Base-by-base conservation (phyloP, 345 rosid species). In the Brassica juncea region DNA sequence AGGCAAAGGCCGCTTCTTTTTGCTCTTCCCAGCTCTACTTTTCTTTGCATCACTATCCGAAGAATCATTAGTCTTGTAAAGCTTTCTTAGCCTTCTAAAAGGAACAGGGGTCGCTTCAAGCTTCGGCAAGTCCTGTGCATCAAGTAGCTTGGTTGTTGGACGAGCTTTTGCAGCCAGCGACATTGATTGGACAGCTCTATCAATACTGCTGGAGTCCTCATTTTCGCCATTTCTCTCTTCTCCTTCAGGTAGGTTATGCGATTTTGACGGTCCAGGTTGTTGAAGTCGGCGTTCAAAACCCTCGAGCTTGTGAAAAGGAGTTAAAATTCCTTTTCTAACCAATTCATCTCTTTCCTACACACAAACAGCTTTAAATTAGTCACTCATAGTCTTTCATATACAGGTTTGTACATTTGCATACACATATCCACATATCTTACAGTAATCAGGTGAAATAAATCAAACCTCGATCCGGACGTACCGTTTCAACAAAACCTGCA, bases 281-380 rank as follows among this genome's bases (percentile, higher is more conserved):
- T 88, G 93, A 81, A 95, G 88, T 28, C 89, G 72, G 30, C 97
- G 96, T 76, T 95, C 99, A 84, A 86, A 95, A 61, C 98, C 98
- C 84, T 91, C 86, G 16, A 95, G 96, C 88, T 86, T 86, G 82
- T 93, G 96, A 85, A 95, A 95, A 42, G 97, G 99, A 84, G 99
- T 95, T 77, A 95, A 88, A 63, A 95, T 84, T 79, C 98, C 98
- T 85, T 93, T 95, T 61, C 98, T 88, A 47, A 95, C 93, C 89
- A 95, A 74, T 78, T 90, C 89, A 89, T 95, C 99, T 87, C 99
- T 91, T 91, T 93, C 95, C 97, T 95, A 85, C 74, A 85, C 82
- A 84, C 34, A 79, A 83, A 67, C 68, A 80, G 27, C 42, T 63
- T 8, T 37, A 6, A 76, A 30, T 77, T 72, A 86, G 64, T 63